Evolutionary conservation across 305 asterid species (phyloP), one percentile per base, ranked within the genome.

Genomic region (Petunia hybrid): DNA sequence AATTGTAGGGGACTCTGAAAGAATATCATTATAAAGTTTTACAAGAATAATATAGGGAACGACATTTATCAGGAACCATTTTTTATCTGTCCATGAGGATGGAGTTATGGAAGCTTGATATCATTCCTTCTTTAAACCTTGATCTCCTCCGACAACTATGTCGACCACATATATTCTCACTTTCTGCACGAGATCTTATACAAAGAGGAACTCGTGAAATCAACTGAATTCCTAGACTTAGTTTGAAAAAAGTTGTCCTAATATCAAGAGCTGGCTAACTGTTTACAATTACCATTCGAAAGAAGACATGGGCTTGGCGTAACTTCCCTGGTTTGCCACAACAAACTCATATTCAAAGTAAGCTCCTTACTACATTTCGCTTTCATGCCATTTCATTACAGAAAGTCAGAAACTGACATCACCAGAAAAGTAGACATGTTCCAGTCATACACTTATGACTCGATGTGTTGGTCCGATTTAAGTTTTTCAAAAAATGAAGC

Each of bases 71-170:
- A 22, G 31, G 31, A 22, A 22, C 31, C 31, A 22, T 22, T 22
- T 22, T 22, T 22, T 22, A 22, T 22, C 31, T 22, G 31, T 0
- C 77, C 77, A 71, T 48, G 77, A 48, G 61, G 46, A 46, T 12
- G 62, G 62, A 71, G 61, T 48, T 71, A 10, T 0, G 43, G 61
- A 71, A 46, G 43, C 48, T 46, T 71, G 61, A 71, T 12, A 71
- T 46, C 61, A 46, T 31, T 71, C 43, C 61, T 71, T 57, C 42
- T 46, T 10, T 31, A 71, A 12, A 48, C 78, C 78, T 6, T 71
- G 55, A 5, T 46, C 61, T 71, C 60, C 43, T 46, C 12, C 10
- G 6, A 36, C 42, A 64, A 48, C 61, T 70, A 10, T 46, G 77
- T 10, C 22, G 42, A 71, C 43, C 31, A 48, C 43, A 46, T 36